These are phyloP conservation scores for Phytophthora pluvialis DNA, from an alignment of 352 stramenopile genomes.

Conservation along the genomic window DNA sequence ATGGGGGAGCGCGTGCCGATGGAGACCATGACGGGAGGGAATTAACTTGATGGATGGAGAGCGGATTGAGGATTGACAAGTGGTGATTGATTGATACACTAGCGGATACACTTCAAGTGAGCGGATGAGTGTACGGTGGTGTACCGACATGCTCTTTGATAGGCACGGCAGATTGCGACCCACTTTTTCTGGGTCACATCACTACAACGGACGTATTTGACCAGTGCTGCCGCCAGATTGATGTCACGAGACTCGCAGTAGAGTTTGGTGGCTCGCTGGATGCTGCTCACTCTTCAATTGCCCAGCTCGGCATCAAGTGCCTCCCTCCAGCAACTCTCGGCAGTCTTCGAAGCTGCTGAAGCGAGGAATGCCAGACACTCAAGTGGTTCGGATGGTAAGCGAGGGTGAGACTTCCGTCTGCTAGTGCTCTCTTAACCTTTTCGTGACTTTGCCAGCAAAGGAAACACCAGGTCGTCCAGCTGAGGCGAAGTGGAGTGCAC, in stretches of 20 bases:
- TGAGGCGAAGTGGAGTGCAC: conserved; percentile 52
- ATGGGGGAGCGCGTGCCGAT: conserved; percentile 88
- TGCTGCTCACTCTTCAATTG: conserved; percentile 19
- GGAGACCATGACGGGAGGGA: conserved; percentile 37
- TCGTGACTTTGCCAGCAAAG: conserved; percentile 24
- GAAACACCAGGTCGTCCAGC: conserved; percentile 52
- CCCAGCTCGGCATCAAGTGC: conserved; percentile 12
- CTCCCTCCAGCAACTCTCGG: background rate
- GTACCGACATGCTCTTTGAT: background rate
- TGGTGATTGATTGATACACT: background rate
- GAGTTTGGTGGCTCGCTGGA: background rate
- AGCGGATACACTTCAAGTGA: conserved; percentile 8
- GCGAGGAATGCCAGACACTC: conserved; percentile 7
- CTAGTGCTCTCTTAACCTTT: background rate
- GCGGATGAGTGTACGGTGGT: background rate
- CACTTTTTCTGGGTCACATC: background rate
- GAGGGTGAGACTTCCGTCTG: background rate
- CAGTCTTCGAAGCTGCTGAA: conserved; percentile 1
- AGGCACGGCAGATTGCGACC: background rate
- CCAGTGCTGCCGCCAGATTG: background rate
- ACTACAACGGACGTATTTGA: conserved; percentile 4
- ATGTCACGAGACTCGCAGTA: conserved; percentile 6
- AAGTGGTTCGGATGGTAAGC: conserved; percentile 5
- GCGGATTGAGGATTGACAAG: conserved; percentile 18
- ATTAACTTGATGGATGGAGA: background rate